Evolutionary conservation across 2,329 filamentous ascomycete species (phyloP), one percentile per base, ranked within the genome.

Genomic region (Aspergillus tanneri): DNA sequence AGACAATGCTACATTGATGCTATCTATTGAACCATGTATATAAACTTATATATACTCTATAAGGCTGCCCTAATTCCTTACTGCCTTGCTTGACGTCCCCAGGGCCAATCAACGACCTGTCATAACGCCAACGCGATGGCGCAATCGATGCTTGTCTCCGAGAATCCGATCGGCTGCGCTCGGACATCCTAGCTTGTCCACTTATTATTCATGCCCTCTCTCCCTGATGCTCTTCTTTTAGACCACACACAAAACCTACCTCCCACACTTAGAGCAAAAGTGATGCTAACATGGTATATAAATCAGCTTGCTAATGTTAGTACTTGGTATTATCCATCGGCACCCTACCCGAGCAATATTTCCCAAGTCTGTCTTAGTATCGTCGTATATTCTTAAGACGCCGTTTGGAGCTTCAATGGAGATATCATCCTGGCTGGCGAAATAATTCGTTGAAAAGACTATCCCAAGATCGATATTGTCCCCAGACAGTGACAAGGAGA

Each of bases 361-460:
- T 3, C 52, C 52, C 41, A 43, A 55, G 1, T 19, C 14, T 10
- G 57, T 52, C 6, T 56, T 58, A 1, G 46, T 43, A 28, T 62
- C 57, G 1, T 56, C 23, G 14, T 52, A 61, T 3, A 47, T 23
- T 14, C 50, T 60, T 34, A 61, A 22, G 0, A 32, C 23, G 1
- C 23, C 25, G 2, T 37, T 40, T 1, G 50, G 27, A 40, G 61
- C 57, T 8, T 60, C 47, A 9, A 63, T 9, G 2, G 38, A 50
- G 41, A 62, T 43, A 2, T 56, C 49, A 47, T 50, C 45, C 16
- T 56, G 48, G 3, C 47, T 10, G 5, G 57, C 30, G 6, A 60
- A 23, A n/a, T 61, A 63, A 41, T 63, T 61, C 21, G 60, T 28
- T 4, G 61, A 62, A 11, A 55, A 63, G 4, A 53, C 60, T 63